These are phyloP conservation scores for Pseudozyma sp. DNA, from an alignment of 1,284 basidiomycete species.

Conservation along the genomic window DNA sequence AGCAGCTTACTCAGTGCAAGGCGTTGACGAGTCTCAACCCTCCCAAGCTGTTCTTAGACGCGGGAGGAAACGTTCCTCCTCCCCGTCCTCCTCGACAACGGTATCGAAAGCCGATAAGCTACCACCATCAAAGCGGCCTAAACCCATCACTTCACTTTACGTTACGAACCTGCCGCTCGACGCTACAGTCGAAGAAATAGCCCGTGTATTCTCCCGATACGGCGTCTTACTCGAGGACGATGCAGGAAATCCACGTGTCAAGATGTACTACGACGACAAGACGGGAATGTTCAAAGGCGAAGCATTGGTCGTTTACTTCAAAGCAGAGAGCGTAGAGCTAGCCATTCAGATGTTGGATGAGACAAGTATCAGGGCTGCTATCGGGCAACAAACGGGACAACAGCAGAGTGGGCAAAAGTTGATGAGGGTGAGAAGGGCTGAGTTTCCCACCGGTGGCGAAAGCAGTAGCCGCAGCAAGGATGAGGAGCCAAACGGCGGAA, in stretches of 20 bases:
- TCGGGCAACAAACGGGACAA: slow-evolving; percentile 68
- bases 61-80: slow-evolving; percentile 28
- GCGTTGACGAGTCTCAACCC: slow-evolving; percentile 33
- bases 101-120: not conserved
- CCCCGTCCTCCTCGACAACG: not conserved
- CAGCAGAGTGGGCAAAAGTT: slow-evolving; percentile 66
- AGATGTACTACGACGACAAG: slow-evolving; percentile 82
- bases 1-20: slow-evolving; percentile 42
- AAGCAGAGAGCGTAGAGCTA: slow-evolving; percentile 90
- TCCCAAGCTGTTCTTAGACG: slow-evolving; percentile 39
- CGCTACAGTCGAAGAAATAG: slow-evolving; percentile 80
- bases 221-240: slow-evolving; percentile 94
- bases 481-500: not conserved
- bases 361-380: slow-evolving; percentile 87
- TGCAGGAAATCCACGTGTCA: slow-evolving; percentile 85
- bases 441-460: slow-evolving; percentile 73
- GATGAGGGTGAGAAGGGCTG: slow-evolving; percentile 86
- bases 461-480: not conserved
- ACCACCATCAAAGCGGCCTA: slow-evolving; percentile 35
- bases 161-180: slow-evolving; percentile 86
- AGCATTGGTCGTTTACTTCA: slow-evolving; percentile 95
- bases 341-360: slow-evolving; percentile 91
- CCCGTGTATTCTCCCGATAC: slow-evolving; percentile 85
- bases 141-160: slow-evolving; percentile 81
- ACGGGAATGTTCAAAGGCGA: slow-evolving; percentile 94